phyloP scores from a whole-genome alignment of 768 basidiomycete species.

The Dacryopinax primogenitus region DNA sequence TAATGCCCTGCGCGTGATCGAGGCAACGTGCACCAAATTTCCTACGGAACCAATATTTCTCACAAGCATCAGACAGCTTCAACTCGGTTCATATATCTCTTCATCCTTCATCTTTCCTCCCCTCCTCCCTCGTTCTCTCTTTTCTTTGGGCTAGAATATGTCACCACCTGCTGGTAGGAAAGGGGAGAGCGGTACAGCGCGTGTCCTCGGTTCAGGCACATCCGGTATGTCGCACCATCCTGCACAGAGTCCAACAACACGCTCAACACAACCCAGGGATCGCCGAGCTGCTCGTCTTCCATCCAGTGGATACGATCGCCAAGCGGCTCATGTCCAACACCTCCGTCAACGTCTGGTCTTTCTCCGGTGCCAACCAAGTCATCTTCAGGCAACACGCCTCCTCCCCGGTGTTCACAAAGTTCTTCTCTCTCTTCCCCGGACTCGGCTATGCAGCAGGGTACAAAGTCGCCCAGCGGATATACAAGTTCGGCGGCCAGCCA shows the following conservation, averaged over 20 bases:
- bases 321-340: constrained; percentile 99
- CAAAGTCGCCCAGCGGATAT: constrained; percentile 85
- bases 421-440: constrained; percentile 92
- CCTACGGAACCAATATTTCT: constrained; percentile 3
- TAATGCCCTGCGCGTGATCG: background rate
- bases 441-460: constrained; percentile 97
- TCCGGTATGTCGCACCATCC: constrained; percentile 81
- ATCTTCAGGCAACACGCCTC: constrained; percentile 77
- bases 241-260: too few species aligned
- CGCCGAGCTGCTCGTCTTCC: constrained; percentile 89
- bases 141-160: constrained; percentile 26
- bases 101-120: background rate
- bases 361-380: constrained; percentile 25
- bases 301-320: constrained; percentile 95
- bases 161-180: constrained; percentile 41
- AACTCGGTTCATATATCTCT: background rate
- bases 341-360: constrained; percentile 41
- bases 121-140: too few species aligned
- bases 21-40: background rate
- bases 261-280: constrained; percentile 71
- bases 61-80: background rate
- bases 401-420: constrained; percentile 50
- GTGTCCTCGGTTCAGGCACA: constrained; percentile 81
- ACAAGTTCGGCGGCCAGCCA: constrained; percentile 98
- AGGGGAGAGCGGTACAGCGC: constrained; percentile 82